phyloP scores from a whole-genome alignment of 2,329 filamentous ascomycete species.

The Ophiostoma fasciatum region DNA sequence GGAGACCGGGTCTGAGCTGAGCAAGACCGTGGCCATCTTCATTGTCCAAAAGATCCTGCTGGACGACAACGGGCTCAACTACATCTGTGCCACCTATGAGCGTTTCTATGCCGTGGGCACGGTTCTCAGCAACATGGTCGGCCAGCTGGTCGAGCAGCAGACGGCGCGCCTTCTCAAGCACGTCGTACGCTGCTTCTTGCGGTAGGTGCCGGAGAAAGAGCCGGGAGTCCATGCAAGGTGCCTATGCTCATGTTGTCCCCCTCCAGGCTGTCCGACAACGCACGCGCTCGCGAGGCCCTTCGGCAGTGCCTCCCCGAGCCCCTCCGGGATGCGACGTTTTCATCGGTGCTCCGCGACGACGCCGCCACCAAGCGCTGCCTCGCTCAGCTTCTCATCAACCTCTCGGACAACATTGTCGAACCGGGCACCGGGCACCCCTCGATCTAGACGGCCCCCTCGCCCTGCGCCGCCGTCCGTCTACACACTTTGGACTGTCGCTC shows the following conservation, averaged over 20 bases:
- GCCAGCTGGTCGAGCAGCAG: slow-evolving; percentile 92
- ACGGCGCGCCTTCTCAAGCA: slow-evolving; percentile 93
- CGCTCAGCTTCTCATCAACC: slow-evolving; percentile 90
- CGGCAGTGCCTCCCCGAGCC: slow-evolving; percentile 94
- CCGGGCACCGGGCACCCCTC: slow-evolving; percentile 15
- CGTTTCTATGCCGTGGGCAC: slow-evolving; percentile 96
- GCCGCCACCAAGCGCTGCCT: slow-evolving; percentile 95
- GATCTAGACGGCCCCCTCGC: slow-evolving; percentile 6
- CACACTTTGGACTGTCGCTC: no score
- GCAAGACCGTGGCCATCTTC: slow-evolving; percentile 98
- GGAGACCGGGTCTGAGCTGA: slow-evolving; percentile 96
- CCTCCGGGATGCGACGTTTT: slow-evolving; percentile 96
- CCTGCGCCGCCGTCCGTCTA: no score
- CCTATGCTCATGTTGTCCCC: no score
- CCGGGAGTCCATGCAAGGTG: no score
- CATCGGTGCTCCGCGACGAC: slow-evolving; percentile 87
- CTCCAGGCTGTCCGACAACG: slow-evolving; percentile 78
- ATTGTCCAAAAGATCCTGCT: slow-evolving; percentile 98
- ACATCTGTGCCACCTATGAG: slow-evolving; percentile 98
- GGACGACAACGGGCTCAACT: slow-evolving; percentile 90
- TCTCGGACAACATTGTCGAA: slow-evolving; percentile 71
- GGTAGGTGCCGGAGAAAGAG: no score
- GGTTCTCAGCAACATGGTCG: slow-evolving; percentile 97
- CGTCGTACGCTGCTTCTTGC: slow-evolving; percentile 89
- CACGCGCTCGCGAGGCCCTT: slow-evolving; percentile 83